Percentiles rank a stretch among this genome's conserved stretches.
Conservation (phyloP, 2,329 filamentous ascomycete species). For the Aspergillus ustus region DNA sequence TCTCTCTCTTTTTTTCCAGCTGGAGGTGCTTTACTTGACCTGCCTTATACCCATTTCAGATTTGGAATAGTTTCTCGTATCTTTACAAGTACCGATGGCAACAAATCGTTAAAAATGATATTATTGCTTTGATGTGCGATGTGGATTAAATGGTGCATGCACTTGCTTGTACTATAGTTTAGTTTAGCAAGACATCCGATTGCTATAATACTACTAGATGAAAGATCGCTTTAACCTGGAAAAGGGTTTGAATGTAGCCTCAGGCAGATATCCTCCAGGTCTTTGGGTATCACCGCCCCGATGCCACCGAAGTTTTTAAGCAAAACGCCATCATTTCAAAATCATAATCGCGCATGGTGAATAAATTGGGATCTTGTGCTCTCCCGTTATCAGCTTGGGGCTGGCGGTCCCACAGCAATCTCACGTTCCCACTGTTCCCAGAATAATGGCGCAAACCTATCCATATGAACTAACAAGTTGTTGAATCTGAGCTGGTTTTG, state of each 20-base stretch:
- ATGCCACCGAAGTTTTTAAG: background rate
- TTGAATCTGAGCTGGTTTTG: background rate
- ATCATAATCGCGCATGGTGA: background rate
- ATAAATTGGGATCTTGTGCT: background rate
- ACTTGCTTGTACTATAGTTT: background rate
- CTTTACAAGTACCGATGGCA: background rate
- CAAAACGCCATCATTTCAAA: background rate
- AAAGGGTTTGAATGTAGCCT: background rate
- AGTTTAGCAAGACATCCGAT: background rate
- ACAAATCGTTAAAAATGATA: background rate
- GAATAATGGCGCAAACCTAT: background rate
- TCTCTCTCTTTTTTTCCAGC: background rate
- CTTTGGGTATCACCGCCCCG: background rate
- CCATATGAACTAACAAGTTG: background rate
- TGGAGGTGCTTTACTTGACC: slow-evolving; percentile 14
- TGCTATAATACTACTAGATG: background rate
- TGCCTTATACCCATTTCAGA: slow-evolving; percentile 15
- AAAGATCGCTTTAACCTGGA: background rate
- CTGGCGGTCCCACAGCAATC: background rate
- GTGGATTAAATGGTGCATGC: background rate
- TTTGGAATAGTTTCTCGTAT: background rate
- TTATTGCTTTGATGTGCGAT: background rate
- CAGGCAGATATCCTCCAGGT: background rate
- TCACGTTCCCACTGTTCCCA: background rate
- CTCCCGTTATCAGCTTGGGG: background rate